Base-by-base conservation (phyloP, 1,139 yeast genomes). In the Nakaseomyces bracarensis region DNA sequence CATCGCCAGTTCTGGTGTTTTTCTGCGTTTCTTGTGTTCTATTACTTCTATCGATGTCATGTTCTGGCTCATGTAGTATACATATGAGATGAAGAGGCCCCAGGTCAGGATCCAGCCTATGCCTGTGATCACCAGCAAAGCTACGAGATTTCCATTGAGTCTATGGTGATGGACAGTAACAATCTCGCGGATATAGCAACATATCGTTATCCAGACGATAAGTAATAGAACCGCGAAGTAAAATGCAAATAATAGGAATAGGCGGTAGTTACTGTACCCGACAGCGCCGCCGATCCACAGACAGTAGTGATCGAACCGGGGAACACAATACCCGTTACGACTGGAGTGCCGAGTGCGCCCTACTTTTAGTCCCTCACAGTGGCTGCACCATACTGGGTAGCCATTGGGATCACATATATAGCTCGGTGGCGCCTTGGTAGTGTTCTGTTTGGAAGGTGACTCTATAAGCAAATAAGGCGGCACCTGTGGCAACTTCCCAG, bases 251-350 rank as follows among this genome's bases (percentile, higher is more conserved):
- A 72, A 72, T n/a, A 75, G 43, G 49, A 81, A 82, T 15, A 63
- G 60, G 28, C 67, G 46, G 53, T 75, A 77, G 57, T 82, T 82
- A 34, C 58, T 53, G 44, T 70, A 68, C 0, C 85, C 87, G 21
- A 82, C 69, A 2, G 71, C 71, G 0, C 67, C 56, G 0, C 86
- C 86, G 3, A 81, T 58, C 77, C 80, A 79, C 2, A 74, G 50
- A 55, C 91, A 82, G 51, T 68, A 76, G 55, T 82, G 91, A 55
- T 82, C 91, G 55, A 76, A 75, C 44, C 71, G 66, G 1, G 77
- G 71, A 0, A 79, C 71, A 50, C 82, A 77, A 30, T 57, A 53
- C 0, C 65, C 65, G 43, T 60, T 40, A 37, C 68, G 65, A 16
- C 68, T 67, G 47, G 81, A 77, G 53, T 77, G 86, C 47, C 72